phyloP scores from a whole-genome alignment of 805 yeast species.

The Wickerhamomyces queroliae region DNA sequence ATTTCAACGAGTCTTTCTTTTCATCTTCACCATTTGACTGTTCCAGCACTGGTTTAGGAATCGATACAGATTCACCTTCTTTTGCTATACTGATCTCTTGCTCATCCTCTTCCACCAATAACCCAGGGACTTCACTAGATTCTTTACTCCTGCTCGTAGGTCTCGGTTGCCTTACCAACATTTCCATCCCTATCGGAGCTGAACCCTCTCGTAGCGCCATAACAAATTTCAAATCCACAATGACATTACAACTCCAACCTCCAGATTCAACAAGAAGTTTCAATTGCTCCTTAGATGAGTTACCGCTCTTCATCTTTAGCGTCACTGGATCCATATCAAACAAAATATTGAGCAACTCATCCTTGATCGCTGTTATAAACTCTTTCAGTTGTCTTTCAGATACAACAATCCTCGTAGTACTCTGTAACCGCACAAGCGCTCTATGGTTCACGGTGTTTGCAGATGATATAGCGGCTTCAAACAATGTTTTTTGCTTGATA shows the following conservation, averaged over 20 bases:
- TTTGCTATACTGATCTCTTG: slow-evolving; percentile 10
- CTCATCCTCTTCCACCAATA: slow-evolving; percentile 3
- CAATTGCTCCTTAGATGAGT: slow-evolving; percentile 7
- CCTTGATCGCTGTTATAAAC: slow-evolving; percentile 10
- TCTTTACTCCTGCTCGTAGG: neutral
- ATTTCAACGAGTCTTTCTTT: slow-evolving; percentile 13
- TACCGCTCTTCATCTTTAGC: neutral
- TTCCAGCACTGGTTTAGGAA: neutral
- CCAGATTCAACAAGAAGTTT: slow-evolving; percentile 5
- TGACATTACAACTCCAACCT: slow-evolving; percentile 16
- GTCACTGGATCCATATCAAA: slow-evolving; percentile 10
- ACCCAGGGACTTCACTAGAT: neutral
- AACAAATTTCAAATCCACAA: slow-evolving; percentile 5
- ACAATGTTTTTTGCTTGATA: slow-evolving; percentile 5
- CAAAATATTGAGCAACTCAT: slow-evolving; percentile 8
- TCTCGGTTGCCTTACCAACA: neutral
- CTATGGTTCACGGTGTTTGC: slow-evolving; percentile 13
- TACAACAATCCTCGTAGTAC: slow-evolving; percentile 10
- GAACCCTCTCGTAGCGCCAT: neutral
- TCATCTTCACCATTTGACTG: slow-evolving; percentile 4
- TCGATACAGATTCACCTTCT: slow-evolving; percentile 13
- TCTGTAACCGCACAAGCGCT: slow-evolving; percentile 12
- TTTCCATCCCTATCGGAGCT: neutral
- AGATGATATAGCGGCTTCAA: slow-evolving; percentile 17
- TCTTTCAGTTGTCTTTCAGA: slow-evolving; percentile 16